A percentile compares a stretch with the other conserved stretches of the same genome.
Evolutionary conservation across 176 grass and related monocot genomes (phyloP).

Genomic region (Ensete ventricosum): DNA sequence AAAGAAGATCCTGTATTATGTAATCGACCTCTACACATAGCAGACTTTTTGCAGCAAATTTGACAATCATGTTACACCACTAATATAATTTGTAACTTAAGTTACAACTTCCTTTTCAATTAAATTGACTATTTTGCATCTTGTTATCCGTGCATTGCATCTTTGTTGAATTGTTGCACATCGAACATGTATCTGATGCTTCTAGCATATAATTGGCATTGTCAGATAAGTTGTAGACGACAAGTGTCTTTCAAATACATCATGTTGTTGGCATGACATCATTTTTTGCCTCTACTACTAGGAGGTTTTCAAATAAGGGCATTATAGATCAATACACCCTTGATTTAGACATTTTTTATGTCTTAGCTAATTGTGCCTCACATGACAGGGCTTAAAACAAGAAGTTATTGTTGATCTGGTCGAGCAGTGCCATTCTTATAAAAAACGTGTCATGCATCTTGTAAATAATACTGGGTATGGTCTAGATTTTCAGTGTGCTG

Average conservation of each 20-base stretch:
- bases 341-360: constrained; percentile 18
- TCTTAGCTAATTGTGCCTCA: constrained; percentile 16
- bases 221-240: background rate
- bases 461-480: constrained; percentile 75
- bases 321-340: background rate
- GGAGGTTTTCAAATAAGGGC: background rate
- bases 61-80: no score
- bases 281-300: constrained; percentile 24
- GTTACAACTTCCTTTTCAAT: no score
- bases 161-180: background rate
- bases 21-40: no score
- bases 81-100: no score
- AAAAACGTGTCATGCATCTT: constrained; percentile 70
- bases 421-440: constrained; percentile 77
- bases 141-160: constrained; percentile 27
- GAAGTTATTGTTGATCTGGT: constrained; percentile 90
- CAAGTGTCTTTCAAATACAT: background rate
- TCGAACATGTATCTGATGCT: background rate
- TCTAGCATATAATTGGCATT: background rate
- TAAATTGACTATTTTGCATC: constrained; percentile 54
- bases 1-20: no score
- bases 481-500: background rate
- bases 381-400: constrained; percentile 68
- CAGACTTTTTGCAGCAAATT: no score
- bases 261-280: background rate